Base-by-base conservation (phyloP, 805 yeast species). In the Saccharomycopsis selenospora region DNA sequence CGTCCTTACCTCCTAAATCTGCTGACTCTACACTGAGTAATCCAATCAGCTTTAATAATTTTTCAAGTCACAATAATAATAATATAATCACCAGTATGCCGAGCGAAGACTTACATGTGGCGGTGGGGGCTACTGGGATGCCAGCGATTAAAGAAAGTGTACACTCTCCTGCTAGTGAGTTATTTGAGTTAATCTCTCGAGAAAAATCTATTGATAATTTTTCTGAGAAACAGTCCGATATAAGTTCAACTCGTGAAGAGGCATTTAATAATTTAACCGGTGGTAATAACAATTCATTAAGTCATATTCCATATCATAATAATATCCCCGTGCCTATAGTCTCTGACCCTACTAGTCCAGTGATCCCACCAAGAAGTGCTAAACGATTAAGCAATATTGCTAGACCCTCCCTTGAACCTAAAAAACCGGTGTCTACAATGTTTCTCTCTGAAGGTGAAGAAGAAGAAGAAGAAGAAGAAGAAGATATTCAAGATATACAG, bases 311-410 rank as follows among this genome's bases (percentile, higher is more conserved):
- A 7, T n/a, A 24, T 5, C 14, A 40, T 24, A 24, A 7, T 20
- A 20, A 24, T 4, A 20, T 22, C 4, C 13, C 24, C 42, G n/a
- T n/a, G 13, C 42, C 14, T 10, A 22, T 18, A 5, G 27, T 42
- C 4, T 14, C 14, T 14, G 28, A 41, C 41, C 40, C 45, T 11
- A 17, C 8, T 17, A 48, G 40, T 33, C 20, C 38, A 6, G 38
- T 10, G 3, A 46, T 49, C 13, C 50, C 50, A 4, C 50, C 53
- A 2, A 14, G 52, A 20, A 49, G 46, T 38, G 46, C 41, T 10
- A 29, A 45, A 13, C 8, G 52, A 3, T 17, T 13, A n/a, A 36
- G 28, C 18, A n/a, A n/a, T n/a, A n/a, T n/a, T n/a, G n/a, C n/a
- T n/a, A n/a, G n/a, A n/a, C n/a, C n/a, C n/a, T n/a, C n/a, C n/a